Evolutionary conservation across 345 rosid species (phyloP), one percentile per base, ranked within the genome.

Genomic region (Dimocarpus longan): DNA sequence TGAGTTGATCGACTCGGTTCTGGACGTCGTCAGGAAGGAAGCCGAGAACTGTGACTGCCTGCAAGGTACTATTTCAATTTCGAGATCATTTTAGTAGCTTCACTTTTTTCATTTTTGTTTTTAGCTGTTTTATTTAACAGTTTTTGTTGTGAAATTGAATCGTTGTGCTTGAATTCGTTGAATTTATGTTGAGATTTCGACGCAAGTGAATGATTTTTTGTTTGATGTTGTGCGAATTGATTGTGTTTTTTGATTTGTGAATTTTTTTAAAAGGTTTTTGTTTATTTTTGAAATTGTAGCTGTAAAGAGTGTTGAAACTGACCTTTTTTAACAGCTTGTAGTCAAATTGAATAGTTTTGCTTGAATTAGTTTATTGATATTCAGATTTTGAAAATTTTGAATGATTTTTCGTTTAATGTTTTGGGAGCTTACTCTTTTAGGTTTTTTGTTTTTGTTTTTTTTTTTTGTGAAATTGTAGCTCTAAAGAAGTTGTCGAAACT

Each of bases 41-140:
- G 89, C 91, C 2, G 91, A 88, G 85, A 88, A 86, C 44, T 88
- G 91, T 69, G 91, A 88, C 60, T 88, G 91, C 85, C 74, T 88
- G 78, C 91, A 86, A 82, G 91, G 91, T 88, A 62, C 68, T 4
- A 46, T 46, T 69, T 32, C 56, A 8, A 6, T 39, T 39, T 72
- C 8, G 8, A 0, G 0, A 42, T 44, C 2, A 26, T 59, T 46
- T 46, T 46, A 46, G 52, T 46, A 11, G 5, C 48, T 28, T 11
- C 37, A 1, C 66, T 73, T 5, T n/a, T 72, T 75, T 21, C n/a
- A 50, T 39, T 16, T 57, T 76, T 5, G 0, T 42, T 50, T 59
- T n/a, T 46, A 15, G 21, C 2, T 44, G 12, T 11, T 16, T 1
- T 11, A 9, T 39, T 40, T 59, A 46, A 46, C 52, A 7, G 52